Base-by-base conservation (phyloP, 768 basidiomycete genomes). In the Suillus placidus region DNA sequence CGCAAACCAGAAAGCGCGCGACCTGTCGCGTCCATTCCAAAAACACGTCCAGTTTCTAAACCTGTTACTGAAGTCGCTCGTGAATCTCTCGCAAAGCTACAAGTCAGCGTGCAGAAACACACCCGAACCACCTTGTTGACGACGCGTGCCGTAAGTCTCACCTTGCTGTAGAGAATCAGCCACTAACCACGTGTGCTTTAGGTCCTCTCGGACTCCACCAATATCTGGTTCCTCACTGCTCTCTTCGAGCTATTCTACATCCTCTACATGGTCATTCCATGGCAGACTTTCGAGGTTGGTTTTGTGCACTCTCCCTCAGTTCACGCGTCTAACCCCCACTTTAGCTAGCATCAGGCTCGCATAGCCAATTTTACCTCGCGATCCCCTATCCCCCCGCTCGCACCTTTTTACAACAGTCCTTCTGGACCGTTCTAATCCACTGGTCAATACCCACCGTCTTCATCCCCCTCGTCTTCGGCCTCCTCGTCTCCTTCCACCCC, bases 201-300 rank as follows among this genome's bases (percentile, higher is more conserved):
- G 89, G 84, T 85, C 62, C 79, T 90, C 12, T 91, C 90, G n/a
- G 86, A 85, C 67, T 86, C 89, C 1, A 80, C 79, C 43, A 87
- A 88, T 65, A 86, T 91, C 52, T 87, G 84, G 80, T 80, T 81
- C 23, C 66, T 87, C 51, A 87, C 87, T 0, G 81, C 84, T 8
- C 61, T 87, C 10, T 68, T 81, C 20, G 90, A 91, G 71, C 71
- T 89, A 7, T 23, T 85, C 1, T 85, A 84, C 67, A 78, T 91
- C 45, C 70, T 90, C 18, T 79, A 77, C 56, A 76, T 73, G 14
- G 78, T 88, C 30, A 79, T 88, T 60, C 88, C 89, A 0, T 89
- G 87, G 86, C 74, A 79, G 63, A 68, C 68, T 14, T 62, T 78
- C n/a, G 71, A 77, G 71, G 86, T 87, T 67, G 56, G 82, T 32